Percentiles rank a stretch among this genome's conserved stretches.
Evolutionary conservation across 768 basidiomycete species (phyloP).

Genomic region (Fomitopsis serialis): DNA sequence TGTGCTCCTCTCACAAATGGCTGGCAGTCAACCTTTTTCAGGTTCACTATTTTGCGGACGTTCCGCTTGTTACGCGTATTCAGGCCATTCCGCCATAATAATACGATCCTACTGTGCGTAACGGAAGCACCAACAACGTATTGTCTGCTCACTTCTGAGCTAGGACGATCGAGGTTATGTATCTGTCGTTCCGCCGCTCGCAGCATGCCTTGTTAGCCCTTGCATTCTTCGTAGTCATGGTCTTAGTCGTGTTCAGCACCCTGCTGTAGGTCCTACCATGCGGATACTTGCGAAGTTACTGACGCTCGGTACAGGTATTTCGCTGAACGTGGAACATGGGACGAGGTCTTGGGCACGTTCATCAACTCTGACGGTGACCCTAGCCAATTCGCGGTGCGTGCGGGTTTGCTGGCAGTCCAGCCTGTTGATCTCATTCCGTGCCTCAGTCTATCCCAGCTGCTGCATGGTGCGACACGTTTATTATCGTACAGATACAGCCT

Average conservation of each 20-base stretch:
- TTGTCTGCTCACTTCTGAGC: not conserved
- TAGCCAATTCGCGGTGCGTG: conserved; percentile 64
- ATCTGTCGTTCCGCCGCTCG: conserved; percentile 77
- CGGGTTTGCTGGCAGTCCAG: not conserved
- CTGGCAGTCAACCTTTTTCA: conserved; percentile 71
- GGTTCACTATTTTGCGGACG: conserved; percentile 88
- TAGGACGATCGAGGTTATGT: conserved; percentile 92
- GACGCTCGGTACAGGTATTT: conserved; percentile 55
- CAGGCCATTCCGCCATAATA: conserved; percentile 81
- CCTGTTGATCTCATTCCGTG: not conserved
- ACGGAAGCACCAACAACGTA: not conserved
- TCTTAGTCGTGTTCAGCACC: conserved; percentile 83
- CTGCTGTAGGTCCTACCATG: conserved; percentile 48
- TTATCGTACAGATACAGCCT: too few species aligned
- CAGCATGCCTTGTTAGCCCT: conserved; percentile 85
- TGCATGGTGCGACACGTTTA: conserved; percentile 51
- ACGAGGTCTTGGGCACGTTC: conserved; percentile 71
- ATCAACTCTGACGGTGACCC: conserved; percentile 84
- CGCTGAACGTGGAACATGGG: conserved; percentile 88
- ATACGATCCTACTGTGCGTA: conserved; percentile 74
- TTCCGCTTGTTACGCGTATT: conserved; percentile 88
- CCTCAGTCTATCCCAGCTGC: conserved; percentile 64
- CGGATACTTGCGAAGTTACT: not conserved
- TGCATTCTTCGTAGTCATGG: conserved; percentile 84
- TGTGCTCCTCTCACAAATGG: not conserved